Evolutionary conservation across 768 basidiomycete species (phyloP).

Genomic region (Mycena kentingensis): DNA sequence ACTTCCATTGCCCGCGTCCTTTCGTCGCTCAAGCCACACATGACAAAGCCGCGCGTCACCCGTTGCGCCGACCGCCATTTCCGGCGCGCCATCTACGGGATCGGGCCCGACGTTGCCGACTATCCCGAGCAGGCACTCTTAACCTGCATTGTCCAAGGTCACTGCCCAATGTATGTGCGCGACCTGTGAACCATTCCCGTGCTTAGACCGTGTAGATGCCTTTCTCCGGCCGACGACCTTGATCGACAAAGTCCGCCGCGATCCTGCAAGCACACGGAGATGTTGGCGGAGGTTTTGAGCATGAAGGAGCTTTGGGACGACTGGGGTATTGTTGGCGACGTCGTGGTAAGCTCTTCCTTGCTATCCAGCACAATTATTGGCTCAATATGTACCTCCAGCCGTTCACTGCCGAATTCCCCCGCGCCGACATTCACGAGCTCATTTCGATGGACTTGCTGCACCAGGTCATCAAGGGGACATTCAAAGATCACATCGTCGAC

Average conservation of each 20-base stretch:
- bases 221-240: constrained; percentile 23
- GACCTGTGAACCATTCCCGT: constrained; percentile 8
- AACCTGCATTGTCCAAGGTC: constrained; percentile 35
- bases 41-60: constrained; percentile 29
- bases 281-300: constrained; percentile 23
- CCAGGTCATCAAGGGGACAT: constrained; percentile 38
- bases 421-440: constrained; percentile 37
- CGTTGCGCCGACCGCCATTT: constrained; percentile 34
- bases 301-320: constrained; percentile 30
- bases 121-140: constrained; percentile 41
- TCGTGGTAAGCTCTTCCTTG: constrained; percentile 29
- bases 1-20: constrained; percentile 28
- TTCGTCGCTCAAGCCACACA: constrained; percentile 23
- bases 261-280: constrained; percentile 23
- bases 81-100: constrained; percentile 29
- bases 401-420: constrained; percentile 37
- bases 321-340: constrained; percentile 34
- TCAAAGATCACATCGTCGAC: constrained; percentile 40
- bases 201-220: constrained; percentile 28
- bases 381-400: constrained; percentile 27
- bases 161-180: constrained; percentile 36
- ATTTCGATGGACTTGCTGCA: constrained; percentile 36
- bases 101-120: constrained; percentile 42
- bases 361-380: neutral
- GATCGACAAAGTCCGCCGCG: constrained; percentile 26